Percentiles rank a stretch among this genome's conserved stretches.
These are phyloP conservation scores for Trametes cubensis DNA, from an alignment of 768 basidiomycete genomes.

Conservation along the genomic window DNA sequence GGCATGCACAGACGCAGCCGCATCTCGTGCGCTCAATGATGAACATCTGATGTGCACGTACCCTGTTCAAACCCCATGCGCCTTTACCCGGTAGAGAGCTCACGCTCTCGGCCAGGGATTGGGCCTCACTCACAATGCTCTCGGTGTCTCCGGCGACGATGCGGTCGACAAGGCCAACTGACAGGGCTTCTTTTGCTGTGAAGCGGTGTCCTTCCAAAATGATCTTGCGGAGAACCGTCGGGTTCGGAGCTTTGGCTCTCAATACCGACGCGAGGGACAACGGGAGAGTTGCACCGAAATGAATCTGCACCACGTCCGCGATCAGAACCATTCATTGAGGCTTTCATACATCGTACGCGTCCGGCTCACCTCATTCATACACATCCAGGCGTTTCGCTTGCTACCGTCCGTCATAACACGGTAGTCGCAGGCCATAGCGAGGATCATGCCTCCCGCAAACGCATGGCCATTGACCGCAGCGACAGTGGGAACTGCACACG, in stretches of 20 bases:
- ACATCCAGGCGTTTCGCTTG: constrained; percentile 78
- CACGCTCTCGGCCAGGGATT: constrained; percentile 58
- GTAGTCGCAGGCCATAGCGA: constrained; percentile 84
- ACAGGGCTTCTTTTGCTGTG: constrained; percentile 68
- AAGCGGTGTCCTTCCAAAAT: constrained; percentile 82
- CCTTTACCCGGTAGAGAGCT: constrained; percentile 55
- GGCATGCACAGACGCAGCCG: background rate
- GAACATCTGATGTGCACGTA: constrained; percentile 27
- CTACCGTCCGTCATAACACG: constrained; percentile 85
- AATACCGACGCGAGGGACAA: constrained; percentile 67
- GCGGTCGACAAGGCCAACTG: constrained; percentile 70
- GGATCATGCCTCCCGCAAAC: constrained; percentile 82
- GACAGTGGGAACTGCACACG: constrained; percentile 65
- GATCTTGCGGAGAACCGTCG: constrained; percentile 65
- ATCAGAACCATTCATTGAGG: background rate
- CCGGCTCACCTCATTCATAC: constrained; percentile 83
- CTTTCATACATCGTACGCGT: background rate
- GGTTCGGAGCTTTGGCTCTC: constrained; percentile 64
- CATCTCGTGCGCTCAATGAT: background rate
- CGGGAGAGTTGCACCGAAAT: constrained; percentile 84
- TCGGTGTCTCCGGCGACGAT: constrained; percentile 63
- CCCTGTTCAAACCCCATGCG: constrained; percentile 78
- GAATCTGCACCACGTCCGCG: constrained; percentile 48
- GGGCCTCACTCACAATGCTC: constrained; percentile 62
- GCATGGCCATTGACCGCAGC: constrained; percentile 85